These are phyloP conservation scores for Neofusicoccum kwambonambiense DNA, from an alignment of 2,329 filamentous ascomycete species.

Conservation along the genomic window DNA sequence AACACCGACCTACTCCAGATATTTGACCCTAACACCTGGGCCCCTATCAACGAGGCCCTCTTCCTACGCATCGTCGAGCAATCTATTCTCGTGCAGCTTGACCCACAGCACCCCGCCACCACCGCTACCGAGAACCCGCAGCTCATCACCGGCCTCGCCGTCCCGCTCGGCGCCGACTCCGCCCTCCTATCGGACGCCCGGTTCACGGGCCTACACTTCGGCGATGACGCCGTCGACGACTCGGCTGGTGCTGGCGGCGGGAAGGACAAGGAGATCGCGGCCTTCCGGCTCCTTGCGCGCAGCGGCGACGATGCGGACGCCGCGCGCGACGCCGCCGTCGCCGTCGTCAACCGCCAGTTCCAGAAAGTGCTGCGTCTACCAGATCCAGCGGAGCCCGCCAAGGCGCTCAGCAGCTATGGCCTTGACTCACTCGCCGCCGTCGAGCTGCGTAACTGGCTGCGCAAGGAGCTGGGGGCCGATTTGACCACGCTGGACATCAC, in stretches of 20 bases:
- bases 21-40: conserved; percentile 1
- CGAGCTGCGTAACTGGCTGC: conserved; percentile 42
- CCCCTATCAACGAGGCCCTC: conserved; percentile 20
- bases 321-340: neutral
- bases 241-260: neutral
- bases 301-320: too few species aligned
- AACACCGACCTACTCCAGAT: neutral
- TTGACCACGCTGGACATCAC: conserved; percentile 27
- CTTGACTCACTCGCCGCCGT: conserved; percentile 36
- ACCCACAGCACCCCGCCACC: neutral
- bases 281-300: too few species aligned
- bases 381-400: conserved; percentile 18
- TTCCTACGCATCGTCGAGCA: conserved; percentile 19
- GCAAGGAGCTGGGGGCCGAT: conserved; percentile 30
- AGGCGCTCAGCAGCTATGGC: conserved; percentile 26
- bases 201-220: neutral
- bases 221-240: neutral
- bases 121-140: too few species aligned
- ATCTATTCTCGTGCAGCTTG: conserved; percentile 21
- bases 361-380: neutral
- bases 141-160: neutral
- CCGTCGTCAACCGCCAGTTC: neutral
- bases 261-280: neutral
- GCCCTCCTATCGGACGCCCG: neutral
- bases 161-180: neutral